Conservation (phyloP, 2,329 filamentous ascomycete genomes). For the Venturia oleaginea region DNA sequence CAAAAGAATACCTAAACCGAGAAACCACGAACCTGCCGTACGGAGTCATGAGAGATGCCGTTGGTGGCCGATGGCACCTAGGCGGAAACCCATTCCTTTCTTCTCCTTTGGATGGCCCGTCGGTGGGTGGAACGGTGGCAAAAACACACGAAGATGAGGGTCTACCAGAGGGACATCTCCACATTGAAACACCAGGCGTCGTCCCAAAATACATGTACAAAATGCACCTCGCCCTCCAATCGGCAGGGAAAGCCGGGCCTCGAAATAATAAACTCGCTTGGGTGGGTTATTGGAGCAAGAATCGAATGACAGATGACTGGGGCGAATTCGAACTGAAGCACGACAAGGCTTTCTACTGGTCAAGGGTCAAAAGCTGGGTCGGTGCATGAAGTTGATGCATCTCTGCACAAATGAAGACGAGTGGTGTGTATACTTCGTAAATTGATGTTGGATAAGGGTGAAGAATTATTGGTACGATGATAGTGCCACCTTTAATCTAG, state of each 20-base stretch:
- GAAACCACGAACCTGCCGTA: slow-evolving; percentile 32
- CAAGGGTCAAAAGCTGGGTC: slow-evolving; percentile 47
- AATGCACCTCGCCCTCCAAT: slow-evolving; percentile 66
- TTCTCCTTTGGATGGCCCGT: background rate
- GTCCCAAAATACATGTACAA: slow-evolving; percentile 73
- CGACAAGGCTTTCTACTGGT: slow-evolving; percentile 53
- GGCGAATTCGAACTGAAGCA: slow-evolving; percentile 64
- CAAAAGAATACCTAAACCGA: slow-evolving; percentile 52
- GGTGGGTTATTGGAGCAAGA: slow-evolving; percentile 88
- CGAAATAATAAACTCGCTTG: slow-evolving; percentile 82
- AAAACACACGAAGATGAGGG: slow-evolving; percentile 22
- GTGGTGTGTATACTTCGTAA: background rate
- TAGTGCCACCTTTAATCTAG: background rate
- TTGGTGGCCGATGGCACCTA: slow-evolving; percentile 57
- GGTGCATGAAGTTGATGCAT: background rate
- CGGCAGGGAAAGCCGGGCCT: slow-evolving; percentile 43
- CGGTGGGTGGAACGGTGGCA: slow-evolving; percentile 16
- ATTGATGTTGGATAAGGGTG: background rate
- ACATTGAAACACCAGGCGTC: slow-evolving; percentile 80
- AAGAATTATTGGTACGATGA: background rate
- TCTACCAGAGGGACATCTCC: slow-evolving; percentile 53
- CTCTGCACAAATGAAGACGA: background rate
- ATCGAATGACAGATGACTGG: slow-evolving; percentile 83
- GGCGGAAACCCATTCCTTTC: slow-evolving; percentile 16
- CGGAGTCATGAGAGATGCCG: slow-evolving; percentile 58